A percentile compares a stretch with the other conserved stretches of the same genome.
Conservation (phyloP, 2,329 filamentous ascomycete species). For the Knufia fluminis region DNA sequence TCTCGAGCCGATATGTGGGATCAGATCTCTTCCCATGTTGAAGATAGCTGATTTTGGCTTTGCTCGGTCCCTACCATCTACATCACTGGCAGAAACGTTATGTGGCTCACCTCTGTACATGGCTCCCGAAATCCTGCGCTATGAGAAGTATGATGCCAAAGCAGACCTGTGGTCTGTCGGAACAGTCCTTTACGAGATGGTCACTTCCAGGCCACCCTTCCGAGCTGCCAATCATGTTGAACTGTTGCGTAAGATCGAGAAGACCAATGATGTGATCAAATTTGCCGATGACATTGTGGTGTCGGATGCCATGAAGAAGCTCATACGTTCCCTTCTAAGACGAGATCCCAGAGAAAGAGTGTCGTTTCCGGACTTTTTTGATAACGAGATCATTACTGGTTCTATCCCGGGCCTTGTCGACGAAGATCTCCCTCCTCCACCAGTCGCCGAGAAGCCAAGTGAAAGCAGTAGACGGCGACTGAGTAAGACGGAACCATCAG, state of each 20-base stretch:
- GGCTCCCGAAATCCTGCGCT: constrained; percentile 94
- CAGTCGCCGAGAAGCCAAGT: background rate
- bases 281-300: constrained; percentile 67
- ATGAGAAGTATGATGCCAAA: constrained; percentile 95
- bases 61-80: constrained; percentile 79
- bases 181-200: constrained; percentile 92
- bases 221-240: constrained; percentile 91
- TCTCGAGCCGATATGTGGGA: constrained; percentile 67
- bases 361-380: constrained; percentile 79
- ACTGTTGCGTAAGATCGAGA: constrained; percentile 82
- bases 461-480: constrained; percentile 14
- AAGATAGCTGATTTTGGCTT: constrained; percentile 99
- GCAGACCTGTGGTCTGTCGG: constrained; percentile 97
- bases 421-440: constrained; percentile 54
- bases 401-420: constrained; percentile 73
- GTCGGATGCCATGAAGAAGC: constrained; percentile 65
- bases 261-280: constrained; percentile 72
- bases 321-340: constrained; percentile 75
- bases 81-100: constrained; percentile 86
- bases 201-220: constrained; percentile 82
- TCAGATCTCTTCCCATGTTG: constrained; percentile 82
- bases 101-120: constrained; percentile 97
- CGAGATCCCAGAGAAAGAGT: constrained; percentile 76
- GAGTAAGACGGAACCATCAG: constrained; percentile 18
- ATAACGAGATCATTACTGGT: constrained; percentile 59